Evolutionary conservation across 2,329 filamentous ascomycete genomes (phyloP), one percentile per base, ranked within the genome.

Genomic region (Rasamsonia emersonii): DNA sequence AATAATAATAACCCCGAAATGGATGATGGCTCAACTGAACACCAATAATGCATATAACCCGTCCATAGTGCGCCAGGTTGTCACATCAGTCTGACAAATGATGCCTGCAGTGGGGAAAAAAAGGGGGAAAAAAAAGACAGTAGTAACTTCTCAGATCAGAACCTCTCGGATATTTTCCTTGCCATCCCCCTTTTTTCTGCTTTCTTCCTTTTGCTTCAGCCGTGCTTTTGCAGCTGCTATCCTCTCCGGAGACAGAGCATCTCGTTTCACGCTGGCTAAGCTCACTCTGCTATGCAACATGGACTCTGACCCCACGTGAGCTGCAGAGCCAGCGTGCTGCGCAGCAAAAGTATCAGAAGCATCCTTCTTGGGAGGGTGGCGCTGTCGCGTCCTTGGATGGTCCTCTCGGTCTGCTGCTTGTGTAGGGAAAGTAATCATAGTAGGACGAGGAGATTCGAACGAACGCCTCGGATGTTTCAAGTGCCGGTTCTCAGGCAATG

Each of bases 171-270:
- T 33, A 41, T 54, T 58, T 35, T 59, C 56, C 35, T 57, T 58
- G 16, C 51, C 56, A n/a, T 47, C 43, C 20, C 44, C 42, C 37
- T 40, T 45, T 18, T 30, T 31, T 13, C 44, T 44, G 18, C 32
- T 42, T 17, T 50, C 42, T 26, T 45, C 42, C 36, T 49, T 54
- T 24, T 47, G 50, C 27, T 50, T 52, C 9, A 61, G 44, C 21
- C 58, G 47, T n/a, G 50, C 53, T 34, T 54, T 47, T 3, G 58
- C 57, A 7, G 53, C 53, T 3, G 55, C 44, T 32, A 48, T 31
- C 14, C 58, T 49, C 18, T 62, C 58, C 3, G 54, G 36, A 4
- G 54, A 41, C 8, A 58, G 37, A 4, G 38, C 33, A 15, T 53
- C 50, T 8, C 45, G 30, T 26, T 41, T 38, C 2, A 33, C 14